phyloP scores from a whole-genome alignment of 306 rosid genomes.

The Vigna angularis region DNA sequence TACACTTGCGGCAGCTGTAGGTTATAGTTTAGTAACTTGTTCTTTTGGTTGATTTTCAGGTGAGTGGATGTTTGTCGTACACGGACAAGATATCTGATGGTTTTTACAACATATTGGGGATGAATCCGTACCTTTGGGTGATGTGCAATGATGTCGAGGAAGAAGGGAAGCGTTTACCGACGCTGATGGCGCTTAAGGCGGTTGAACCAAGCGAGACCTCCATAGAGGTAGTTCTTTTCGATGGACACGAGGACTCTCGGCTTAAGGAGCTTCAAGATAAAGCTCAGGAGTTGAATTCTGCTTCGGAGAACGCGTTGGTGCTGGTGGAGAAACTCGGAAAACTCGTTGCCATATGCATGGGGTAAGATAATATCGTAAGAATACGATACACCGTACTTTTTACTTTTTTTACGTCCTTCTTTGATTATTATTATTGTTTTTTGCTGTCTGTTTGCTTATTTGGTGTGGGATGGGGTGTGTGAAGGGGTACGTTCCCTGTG shows the following conservation, averaged over 20 bases:
- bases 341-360: slow-evolving; percentile 92
- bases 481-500: slow-evolving; percentile 82
- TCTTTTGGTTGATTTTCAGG: slow-evolving; percentile 55
- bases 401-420: neutral
- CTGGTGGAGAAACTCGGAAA: slow-evolving; percentile 89
- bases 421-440: neutral
- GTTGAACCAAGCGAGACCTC: slow-evolving; percentile 73
- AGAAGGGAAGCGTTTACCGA: slow-evolving; percentile 74
- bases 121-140: slow-evolving; percentile 94
- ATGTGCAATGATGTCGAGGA: slow-evolving; percentile 86
- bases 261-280: slow-evolving; percentile 86
- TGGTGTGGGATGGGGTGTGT: slow-evolving; percentile 33
- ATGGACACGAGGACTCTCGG: slow-evolving; percentile 71
- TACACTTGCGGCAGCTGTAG: slow-evolving; percentile 8
- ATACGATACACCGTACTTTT: neutral
- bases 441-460: neutral
- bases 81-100: slow-evolving; percentile 92
- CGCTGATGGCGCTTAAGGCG: slow-evolving; percentile 78
- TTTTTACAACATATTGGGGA: slow-evolving; percentile 91
- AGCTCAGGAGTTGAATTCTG: slow-evolving; percentile 79
- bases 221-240: slow-evolving; percentile 83
- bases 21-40: neutral
- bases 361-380: slow-evolving; percentile 56
- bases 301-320: slow-evolving; percentile 72
- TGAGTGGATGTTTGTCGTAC: slow-evolving; percentile 94